Conservation (phyloP, 1,284 basidiomycete genomes). For the Inonotus obliquus region DNA sequence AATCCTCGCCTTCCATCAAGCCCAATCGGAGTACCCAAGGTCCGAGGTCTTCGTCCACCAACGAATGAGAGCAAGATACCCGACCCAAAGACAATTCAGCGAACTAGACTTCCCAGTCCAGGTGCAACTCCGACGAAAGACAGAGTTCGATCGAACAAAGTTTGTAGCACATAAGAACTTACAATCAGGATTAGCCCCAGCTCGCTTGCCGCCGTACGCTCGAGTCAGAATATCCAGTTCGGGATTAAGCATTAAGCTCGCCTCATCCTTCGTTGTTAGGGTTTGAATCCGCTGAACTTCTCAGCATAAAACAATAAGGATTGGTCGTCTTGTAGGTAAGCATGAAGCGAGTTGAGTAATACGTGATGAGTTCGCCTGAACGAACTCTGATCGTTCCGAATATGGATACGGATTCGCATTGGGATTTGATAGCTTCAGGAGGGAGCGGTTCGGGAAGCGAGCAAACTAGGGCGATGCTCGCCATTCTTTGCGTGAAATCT, state of each 20-base stretch:
- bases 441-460: too few relatives aligned
- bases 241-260: constrained; percentile 9
- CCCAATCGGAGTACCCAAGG: too few relatives aligned
- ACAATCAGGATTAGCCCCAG: not conserved
- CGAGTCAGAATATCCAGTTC: not conserved
- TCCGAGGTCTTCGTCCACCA: too few relatives aligned
- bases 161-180: not conserved
- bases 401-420: too few relatives aligned
- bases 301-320: not conserved
- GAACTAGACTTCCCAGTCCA: not conserved
- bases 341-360: not conserved
- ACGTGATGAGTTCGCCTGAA: too few relatives aligned
- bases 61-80: too few relatives aligned
- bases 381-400: too few relatives aligned
- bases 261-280: not conserved
- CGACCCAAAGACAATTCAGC: too few relatives aligned
- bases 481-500: too few relatives aligned
- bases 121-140: not conserved
- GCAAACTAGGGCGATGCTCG: too few relatives aligned
- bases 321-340: not conserved
- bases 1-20: too few relatives aligned
- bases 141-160: not conserved
- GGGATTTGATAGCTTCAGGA: too few relatives aligned
- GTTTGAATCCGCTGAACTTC: not conserved
- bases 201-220: not conserved